Evolutionary conservation across 306 rosid genomes (phyloP).

Genomic region (Fagus crenata): DNA sequence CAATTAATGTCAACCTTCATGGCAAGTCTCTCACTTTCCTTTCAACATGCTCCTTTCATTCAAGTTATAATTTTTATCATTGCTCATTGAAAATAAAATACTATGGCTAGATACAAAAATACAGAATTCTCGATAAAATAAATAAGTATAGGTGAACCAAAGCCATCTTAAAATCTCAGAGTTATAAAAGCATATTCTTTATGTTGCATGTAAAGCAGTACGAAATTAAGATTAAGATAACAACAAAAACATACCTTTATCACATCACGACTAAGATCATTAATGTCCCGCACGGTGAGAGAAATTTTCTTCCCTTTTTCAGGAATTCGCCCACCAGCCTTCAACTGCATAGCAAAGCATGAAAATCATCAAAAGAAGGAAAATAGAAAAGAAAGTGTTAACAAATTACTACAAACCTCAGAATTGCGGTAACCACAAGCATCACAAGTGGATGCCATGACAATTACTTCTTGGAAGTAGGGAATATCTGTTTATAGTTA

Average conservation of each 20-base stretch:
- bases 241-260: conserved; percentile 73
- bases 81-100: background rate
- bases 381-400: conserved; percentile 13
- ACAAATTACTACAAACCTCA: conserved; percentile 63
- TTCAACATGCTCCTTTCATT: background rate
- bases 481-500: conserved; percentile 78
- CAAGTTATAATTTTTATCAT: background rate
- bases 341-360: conserved; percentile 58
- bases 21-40: background rate
- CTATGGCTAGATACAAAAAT: background rate
- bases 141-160: background rate
- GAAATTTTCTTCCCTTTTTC: conserved; percentile 79
- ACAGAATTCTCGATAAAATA: background rate
- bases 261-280: conserved; percentile 86
- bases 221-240: conserved; percentile 7
- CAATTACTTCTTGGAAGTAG: conserved; percentile 92
- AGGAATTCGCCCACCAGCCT: conserved; percentile 90
- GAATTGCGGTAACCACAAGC: conserved; percentile 94
- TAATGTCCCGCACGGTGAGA: conserved; percentile 55
- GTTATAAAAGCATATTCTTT: background rate
- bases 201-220: background rate
- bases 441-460: conserved; percentile 98
- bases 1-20: background rate
- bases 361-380: conserved; percentile 21
- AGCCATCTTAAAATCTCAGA: background rate